A percentile compares a stretch with the other conserved stretches of the same genome.
Evolutionary conservation across 768 basidiomycete genomes (phyloP).

Genomic region (Rhodotorula kratochvilovae): DNA sequence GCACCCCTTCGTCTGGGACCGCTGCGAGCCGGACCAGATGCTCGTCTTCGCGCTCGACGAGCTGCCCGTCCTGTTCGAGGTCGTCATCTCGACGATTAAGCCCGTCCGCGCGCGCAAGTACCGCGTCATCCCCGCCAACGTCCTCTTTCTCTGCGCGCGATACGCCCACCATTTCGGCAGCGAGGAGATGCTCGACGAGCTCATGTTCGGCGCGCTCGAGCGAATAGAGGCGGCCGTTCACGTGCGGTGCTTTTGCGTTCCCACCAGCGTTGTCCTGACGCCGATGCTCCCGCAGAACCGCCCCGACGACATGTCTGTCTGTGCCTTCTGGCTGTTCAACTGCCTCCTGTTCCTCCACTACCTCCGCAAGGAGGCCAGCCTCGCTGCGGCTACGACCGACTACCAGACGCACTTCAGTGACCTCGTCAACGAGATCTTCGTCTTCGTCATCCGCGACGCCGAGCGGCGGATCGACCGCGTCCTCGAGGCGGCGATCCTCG

Average conservation of each 20-base stretch:
- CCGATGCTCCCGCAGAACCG: constrained; percentile 55
- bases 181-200: constrained; percentile 84
- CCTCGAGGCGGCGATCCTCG: constrained; percentile 74
- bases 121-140: constrained; percentile 76
- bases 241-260: constrained; percentile 55
- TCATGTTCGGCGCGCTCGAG: constrained; percentile 84
- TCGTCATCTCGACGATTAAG: constrained; percentile 70
- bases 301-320: constrained; percentile 75
- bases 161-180: constrained; percentile 86
- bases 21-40: constrained; percentile 79
- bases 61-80: constrained; percentile 71
- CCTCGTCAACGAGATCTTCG: constrained; percentile 89
- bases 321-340: constrained; percentile 95
- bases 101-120: constrained; percentile 58
- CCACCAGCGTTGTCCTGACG: neutral
- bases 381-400: constrained; percentile 32
- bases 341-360: constrained; percentile 84
- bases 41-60: constrained; percentile 83
- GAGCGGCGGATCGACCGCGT: constrained; percentile 83
- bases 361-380: constrained; percentile 51
- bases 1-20: constrained; percentile 40
- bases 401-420: constrained; percentile 74
- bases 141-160: constrained; percentile 79
- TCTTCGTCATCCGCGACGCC: constrained; percentile 88
- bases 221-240: constrained; percentile 87